A percentile compares a stretch with the other conserved stretches of the same genome.
These are phyloP conservation scores for Funneliformis caledonium DNA, from an alignment of 371 early-diverging fungal genomes.

Conservation along the genomic window DNA sequence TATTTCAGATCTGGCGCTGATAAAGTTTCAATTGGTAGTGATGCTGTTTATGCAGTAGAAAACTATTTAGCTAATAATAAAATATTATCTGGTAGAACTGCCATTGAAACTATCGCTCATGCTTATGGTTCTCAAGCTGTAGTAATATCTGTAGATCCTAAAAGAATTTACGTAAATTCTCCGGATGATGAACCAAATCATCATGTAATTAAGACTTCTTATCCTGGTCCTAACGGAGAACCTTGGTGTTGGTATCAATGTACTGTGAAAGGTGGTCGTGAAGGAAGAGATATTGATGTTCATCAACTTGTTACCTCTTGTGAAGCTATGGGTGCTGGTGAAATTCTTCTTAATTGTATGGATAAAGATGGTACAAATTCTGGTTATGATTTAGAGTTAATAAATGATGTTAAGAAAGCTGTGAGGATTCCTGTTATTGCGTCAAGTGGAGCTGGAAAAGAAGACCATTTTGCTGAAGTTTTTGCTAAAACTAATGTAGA, in stretches of 20 bases:
- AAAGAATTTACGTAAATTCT: constrained; percentile 86
- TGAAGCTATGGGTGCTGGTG: constrained; percentile 93
- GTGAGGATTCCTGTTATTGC: constrained; percentile 96
- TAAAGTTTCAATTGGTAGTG: constrained; percentile 97
- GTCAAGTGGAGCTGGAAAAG: constrained; percentile 89
- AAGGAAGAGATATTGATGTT: constrained; percentile 93
- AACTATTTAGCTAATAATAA: constrained; percentile 63
- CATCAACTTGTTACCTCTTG: constrained; percentile 86
- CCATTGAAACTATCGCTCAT: constrained; percentile 92
- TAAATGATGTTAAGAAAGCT: constrained; percentile 73
- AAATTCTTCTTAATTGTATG: constrained; percentile 95
- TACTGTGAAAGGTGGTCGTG: constrained; percentile 96
- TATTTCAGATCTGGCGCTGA: constrained; percentile 99
- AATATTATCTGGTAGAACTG: constrained; percentile 64
- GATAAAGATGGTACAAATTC: constrained; percentile 97
- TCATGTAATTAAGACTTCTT: constrained; percentile 69
- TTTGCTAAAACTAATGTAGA: constrained; percentile 86
- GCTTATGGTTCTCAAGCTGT: constrained; percentile 97
- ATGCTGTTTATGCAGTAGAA: constrained; percentile 97
- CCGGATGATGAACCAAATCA: constrained; percentile 75
- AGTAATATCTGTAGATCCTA: constrained; percentile 97
- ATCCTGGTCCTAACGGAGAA: constrained; percentile 91
- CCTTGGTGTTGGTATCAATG: constrained; percentile 97
- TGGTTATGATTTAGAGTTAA: constrained; percentile 90
- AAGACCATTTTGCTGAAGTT: constrained; percentile 86